Evolutionary conservation across 2,329 filamentous ascomycete species (phyloP), one percentile per base, ranked within the genome.

Genomic region (Paracamarosporium sp.): DNA sequence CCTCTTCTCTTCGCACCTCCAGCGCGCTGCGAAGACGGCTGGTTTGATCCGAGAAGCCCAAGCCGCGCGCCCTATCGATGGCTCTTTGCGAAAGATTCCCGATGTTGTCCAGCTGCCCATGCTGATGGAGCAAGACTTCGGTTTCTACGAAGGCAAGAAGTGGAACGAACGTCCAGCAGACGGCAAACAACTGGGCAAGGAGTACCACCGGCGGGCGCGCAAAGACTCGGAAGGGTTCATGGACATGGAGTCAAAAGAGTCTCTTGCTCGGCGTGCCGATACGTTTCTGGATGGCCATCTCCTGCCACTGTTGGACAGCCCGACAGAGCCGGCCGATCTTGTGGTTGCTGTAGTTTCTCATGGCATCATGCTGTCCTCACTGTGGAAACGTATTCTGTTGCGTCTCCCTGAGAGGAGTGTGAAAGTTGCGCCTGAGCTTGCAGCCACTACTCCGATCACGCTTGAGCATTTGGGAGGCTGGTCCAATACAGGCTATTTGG

Each of bases 1-100:
- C 60, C 79, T 96, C 59, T 95, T 92, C 75, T 85, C 91, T 1
- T 96, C 93, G 6, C 87, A 93, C 65, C 83, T 96, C 5, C 86
- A 88, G 62, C 86, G 93, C 55, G 91, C 93, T 0, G 83, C 80
- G 45, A 86, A 85, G 65, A 96, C 92, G 1, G 92, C 91, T 0
- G 81, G 86, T 65, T 85, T 88, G 17, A 81, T 95, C 50, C 80
- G 83, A 36, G 79, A 85, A 31, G 85, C 86, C 24, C 88, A 89
- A 71, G 28, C 57, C 24, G 28, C 55, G 9, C 28, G 46, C 1
- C 13, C 52, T 5, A 24, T 52, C 15, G 22, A 50, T n/a, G 27
- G 27, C 6, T 30, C 48, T 30, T 43, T 51, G 15, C 52, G 22
- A 53, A 30, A 31, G 8, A 62, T 65, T 13, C 70, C 68, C 7